Evolutionary conservation across 2,329 filamentous ascomycete genomes (phyloP), one percentile per base, ranked within the genome.

Genomic region (Lizonia empirigonia): DNA sequence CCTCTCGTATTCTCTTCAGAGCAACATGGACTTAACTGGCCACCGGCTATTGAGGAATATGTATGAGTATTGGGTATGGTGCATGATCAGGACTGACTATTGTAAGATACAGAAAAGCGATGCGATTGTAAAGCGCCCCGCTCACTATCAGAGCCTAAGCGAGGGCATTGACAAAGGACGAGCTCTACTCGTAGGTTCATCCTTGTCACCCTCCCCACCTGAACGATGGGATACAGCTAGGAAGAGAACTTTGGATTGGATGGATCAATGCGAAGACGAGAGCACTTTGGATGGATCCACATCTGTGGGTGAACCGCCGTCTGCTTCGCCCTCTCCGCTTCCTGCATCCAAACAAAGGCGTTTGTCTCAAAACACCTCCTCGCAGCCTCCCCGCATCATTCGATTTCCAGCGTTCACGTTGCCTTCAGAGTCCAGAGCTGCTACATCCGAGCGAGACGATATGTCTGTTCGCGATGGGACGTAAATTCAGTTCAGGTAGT

Each of bases 1-100:
- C 24, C 36, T 39, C 36, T 39, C 7, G 23, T 39, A 9, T 39
- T 39, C 36, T 39, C 36, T 4, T 39, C 36, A 27, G 23, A 39
- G 7, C 36, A 39, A 10, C 36, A 39, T 10, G 23, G 23, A 13
- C n/a, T 39, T 3, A 29, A 8, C 15, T 39, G 23, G 36, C 36
- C 36, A 4, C 8, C 23, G 4, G 36, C 36, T 27, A 27, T 39
- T 5, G 23, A 39, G 3, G 36, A 39, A 27, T 39, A 39, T 16
- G 36, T 39, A 39, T 39, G 36, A 7, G 23, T 39, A 4, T 19
- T 12, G 16, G 18, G 13, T 4, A 6, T 6, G 23, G 4, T 16
- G 16, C 19, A 19, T 9, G 3, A 10, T 3, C 3, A 27, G 15
- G 2, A 12, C 36, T 39, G 13, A 39, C 1, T 13, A 13, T 12